Evolutionary conservation across 495 filamentous ascomycete species (phyloP).

Genomic region (Penicillium longicatenatum): DNA sequence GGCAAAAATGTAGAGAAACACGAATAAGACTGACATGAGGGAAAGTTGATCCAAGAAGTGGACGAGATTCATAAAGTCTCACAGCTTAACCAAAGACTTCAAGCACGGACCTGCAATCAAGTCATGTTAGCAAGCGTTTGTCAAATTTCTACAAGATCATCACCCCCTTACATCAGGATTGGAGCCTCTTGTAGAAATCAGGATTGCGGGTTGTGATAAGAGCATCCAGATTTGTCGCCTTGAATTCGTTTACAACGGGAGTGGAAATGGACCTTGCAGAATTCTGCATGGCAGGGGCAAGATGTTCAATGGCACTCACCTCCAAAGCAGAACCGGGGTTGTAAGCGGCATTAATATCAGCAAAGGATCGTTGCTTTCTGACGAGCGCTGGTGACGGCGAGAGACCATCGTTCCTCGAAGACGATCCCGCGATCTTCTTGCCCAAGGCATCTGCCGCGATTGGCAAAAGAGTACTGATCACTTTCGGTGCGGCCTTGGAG

Average conservation of each 20-base stretch:
- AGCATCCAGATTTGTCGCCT: neutral
- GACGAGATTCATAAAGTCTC: neutral
- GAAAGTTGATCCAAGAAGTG: neutral
- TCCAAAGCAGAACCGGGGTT: neutral
- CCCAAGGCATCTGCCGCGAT: conserved; percentile 1
- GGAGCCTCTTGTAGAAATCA: neutral
- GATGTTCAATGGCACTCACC: neutral
- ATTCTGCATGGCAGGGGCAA: neutral
- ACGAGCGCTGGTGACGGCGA: neutral
- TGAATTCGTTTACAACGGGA: neutral
- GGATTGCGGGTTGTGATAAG: neutral
- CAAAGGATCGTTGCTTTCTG: neutral
- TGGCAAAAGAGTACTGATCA: neutral
- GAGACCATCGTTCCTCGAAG: neutral
- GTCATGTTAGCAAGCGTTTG: neutral
- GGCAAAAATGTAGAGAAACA: neutral
- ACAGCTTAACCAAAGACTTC: neutral
- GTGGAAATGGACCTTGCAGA: neutral
- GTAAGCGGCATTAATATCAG: neutral
- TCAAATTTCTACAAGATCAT: neutral
- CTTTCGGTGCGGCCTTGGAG: neutral
- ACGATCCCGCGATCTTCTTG: neutral
- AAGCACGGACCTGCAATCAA: neutral
- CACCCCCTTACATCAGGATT: neutral
- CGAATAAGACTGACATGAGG: neutral